Evolutionary conservation across 2,329 filamentous ascomycete species (phyloP).

Genomic region (Aspergillus pseudotamarii): DNA sequence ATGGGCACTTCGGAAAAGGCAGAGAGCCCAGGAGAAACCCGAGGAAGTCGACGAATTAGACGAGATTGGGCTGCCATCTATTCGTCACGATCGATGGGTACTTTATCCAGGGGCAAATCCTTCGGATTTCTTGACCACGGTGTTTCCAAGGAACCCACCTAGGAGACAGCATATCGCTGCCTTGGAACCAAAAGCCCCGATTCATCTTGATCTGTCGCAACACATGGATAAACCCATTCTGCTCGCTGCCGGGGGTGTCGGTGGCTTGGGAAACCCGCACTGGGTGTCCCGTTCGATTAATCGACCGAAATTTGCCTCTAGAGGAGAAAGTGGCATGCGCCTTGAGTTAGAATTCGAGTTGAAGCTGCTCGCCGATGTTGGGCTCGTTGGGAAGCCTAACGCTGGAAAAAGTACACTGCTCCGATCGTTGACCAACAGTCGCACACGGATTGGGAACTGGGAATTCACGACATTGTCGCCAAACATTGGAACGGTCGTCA

Average conservation of each 20-base stretch:
- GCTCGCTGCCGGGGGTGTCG: constrained; percentile 82
- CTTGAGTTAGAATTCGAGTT: constrained; percentile 85
- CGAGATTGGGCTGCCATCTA: constrained; percentile 44
- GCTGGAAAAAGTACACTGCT: constrained; percentile 94
- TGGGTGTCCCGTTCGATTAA: constrained; percentile 77
- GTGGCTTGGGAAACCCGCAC: constrained; percentile 90
- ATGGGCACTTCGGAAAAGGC: constrained; percentile 37
- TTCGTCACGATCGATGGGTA: constrained; percentile 74
- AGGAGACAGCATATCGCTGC: constrained; percentile 61
- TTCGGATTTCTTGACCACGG: constrained; percentile 65
- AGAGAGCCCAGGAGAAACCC: constrained; percentile 59
- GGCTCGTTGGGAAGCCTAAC: constrained; percentile 91
- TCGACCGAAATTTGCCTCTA: constrained; percentile 84
- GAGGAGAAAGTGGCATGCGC: constrained; percentile 76
- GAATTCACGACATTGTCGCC: constrained; percentile 95
- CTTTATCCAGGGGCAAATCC: constrained; percentile 79
- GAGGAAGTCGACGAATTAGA: constrained; percentile 42
- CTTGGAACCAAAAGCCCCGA: constrained; percentile 71
- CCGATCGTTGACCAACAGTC: constrained; percentile 82
- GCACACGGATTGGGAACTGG: constrained; percentile 89
- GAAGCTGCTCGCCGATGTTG: constrained; percentile 92
- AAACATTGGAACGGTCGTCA: constrained; percentile 92
- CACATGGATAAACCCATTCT: constrained; percentile 83
- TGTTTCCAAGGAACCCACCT: constrained; percentile 60
- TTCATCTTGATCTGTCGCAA: constrained; percentile 71